These are phyloP conservation scores for Talaromyces funiculosus DNA, from an alignment of 2,329 filamentous ascomycete genomes.

Conservation along the genomic window DNA sequence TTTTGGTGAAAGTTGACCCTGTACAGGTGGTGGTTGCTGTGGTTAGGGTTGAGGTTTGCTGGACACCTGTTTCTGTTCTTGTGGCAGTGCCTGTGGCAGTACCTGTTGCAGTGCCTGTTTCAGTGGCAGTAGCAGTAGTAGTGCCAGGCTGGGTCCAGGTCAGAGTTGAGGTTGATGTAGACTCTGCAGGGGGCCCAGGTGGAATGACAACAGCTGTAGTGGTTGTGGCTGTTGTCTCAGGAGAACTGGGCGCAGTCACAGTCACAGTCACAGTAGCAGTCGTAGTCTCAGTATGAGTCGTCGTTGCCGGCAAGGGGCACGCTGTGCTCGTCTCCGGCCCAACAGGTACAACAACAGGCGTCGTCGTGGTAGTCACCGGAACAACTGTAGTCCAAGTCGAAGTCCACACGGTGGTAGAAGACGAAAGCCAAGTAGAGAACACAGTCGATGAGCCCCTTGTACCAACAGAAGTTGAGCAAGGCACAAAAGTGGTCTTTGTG, in stretches of 20 bases:
- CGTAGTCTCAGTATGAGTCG: slow-evolving; percentile 4
- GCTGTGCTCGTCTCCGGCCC: not conserved
- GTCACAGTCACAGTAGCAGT: slow-evolving; percentile 2
- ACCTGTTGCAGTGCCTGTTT: slow-evolving; percentile 1
- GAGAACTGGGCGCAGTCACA: not conserved
- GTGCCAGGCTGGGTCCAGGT: not conserved
- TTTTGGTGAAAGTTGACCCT: not conserved
- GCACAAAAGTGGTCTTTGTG: slow-evolving; percentile 10
- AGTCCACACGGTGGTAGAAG: not conserved
- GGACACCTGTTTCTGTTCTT: not conserved
- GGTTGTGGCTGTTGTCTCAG: not conserved
- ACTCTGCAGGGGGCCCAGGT: not conserved
- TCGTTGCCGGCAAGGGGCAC: slow-evolving; percentile 7
- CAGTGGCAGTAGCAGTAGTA: not conserved
- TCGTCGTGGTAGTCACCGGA: not conserved
- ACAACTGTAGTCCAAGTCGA: slow-evolving; percentile 7
- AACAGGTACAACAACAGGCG: not conserved
- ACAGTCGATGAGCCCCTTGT: slow-evolving; percentile 7
- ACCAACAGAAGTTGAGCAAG: slow-evolving; percentile 8
- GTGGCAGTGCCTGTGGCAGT: slow-evolving; percentile 4
- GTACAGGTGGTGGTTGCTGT: not conserved
- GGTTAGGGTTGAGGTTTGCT: not conserved
- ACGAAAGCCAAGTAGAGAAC: slow-evolving; percentile 10
- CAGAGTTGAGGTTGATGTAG: not conserved
- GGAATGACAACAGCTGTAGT: not conserved